phyloP scores from a whole-genome alignment of 2,329 filamentous ascomycete genomes.

The Diaporthe batatas region DNA sequence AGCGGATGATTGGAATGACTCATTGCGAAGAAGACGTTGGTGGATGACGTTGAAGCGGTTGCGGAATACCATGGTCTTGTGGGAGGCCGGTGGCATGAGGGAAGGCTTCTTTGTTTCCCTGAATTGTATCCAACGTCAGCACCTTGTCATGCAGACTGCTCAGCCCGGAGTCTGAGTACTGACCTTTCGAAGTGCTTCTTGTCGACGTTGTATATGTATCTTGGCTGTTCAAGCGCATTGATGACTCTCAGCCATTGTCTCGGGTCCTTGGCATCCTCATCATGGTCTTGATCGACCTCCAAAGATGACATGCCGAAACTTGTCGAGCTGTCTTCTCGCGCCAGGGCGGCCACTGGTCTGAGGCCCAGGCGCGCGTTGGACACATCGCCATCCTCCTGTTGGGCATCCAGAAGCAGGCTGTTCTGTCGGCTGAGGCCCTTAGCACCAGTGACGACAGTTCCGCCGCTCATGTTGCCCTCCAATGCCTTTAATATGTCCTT shows the following conservation, averaged over 20 bases:
- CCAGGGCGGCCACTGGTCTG: constrained; percentile 58
- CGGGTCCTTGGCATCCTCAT: constrained; percentile 74
- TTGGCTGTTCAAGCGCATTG: constrained; percentile 87
- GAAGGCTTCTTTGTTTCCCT: constrained; percentile 75
- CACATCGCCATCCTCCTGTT: constrained; percentile 65
- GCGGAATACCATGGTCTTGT: constrained; percentile 88
- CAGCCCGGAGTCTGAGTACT: constrained; percentile 43
- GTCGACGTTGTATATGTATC: constrained; percentile 78
- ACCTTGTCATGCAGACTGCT: not conserved
- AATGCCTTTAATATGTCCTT: constrained; percentile 86
- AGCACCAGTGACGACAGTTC: constrained; percentile 70
- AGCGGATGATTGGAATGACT: constrained; percentile 88
- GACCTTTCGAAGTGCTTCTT: constrained; percentile 94
- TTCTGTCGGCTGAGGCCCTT: constrained; percentile 72
- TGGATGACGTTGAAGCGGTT: constrained; percentile 94
- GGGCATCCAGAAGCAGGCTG: constrained; percentile 72
- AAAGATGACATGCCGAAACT: constrained; percentile 74
- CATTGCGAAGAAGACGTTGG: constrained; percentile 91
- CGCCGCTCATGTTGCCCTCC: constrained; percentile 91
- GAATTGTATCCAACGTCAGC: constrained; percentile 30
- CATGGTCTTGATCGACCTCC: constrained; percentile 66
- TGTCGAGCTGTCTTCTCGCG: constrained; percentile 72
- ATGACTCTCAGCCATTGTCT: constrained; percentile 88
- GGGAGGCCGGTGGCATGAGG: constrained; percentile 79
- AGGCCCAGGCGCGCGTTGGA: constrained; percentile 69